A percentile compares a stretch with the other conserved stretches of the same genome.
phyloP scores from a whole-genome alignment of 805 yeast genomes.

The Kurtzmaniella cleridarum region DNA sequence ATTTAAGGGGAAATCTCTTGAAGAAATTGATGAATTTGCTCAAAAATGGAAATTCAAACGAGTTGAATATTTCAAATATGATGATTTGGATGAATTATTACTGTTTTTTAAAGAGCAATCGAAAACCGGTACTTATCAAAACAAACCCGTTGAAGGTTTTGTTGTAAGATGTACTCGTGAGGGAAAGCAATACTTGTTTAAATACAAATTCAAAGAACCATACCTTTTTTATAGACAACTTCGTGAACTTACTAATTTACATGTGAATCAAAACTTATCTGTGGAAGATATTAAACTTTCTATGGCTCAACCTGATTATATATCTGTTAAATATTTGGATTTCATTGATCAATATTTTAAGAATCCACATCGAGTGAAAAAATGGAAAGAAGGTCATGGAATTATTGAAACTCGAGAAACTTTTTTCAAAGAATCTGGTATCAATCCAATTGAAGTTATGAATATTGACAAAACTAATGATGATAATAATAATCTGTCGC shows the following conservation, averaged over 20 bases:
- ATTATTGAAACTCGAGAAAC: conserved; percentile 65
- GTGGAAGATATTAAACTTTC: too few species aligned
- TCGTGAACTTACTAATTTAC: conserved; percentile 71
- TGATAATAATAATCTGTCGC: conserved; percentile 8
- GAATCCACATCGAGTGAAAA: conserved; percentile 35
- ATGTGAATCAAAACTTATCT: too few species aligned
- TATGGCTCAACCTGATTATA: too few species aligned
- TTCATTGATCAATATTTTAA: conserved; percentile 58
- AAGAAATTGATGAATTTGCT: conserved; percentile 57
- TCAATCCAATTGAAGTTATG: conserved; percentile 54
- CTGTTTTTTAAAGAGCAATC: conserved; percentile 52
- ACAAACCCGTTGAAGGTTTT: conserved; percentile 84
- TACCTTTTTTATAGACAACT: conserved; percentile 85
- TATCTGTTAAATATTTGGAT: conserved; percentile 43
- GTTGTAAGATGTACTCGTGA: conserved; percentile 62
- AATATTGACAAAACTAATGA: conserved; percentile 38
- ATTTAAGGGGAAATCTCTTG: conserved; percentile 64
- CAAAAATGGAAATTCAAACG: conserved; percentile 60
- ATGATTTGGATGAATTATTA: conserved; percentile 37
- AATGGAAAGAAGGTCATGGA: conserved; percentile 57
- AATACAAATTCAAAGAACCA: conserved; percentile 93
- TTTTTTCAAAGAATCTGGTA: conserved; percentile 50
- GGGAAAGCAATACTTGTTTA: conserved; percentile 50
- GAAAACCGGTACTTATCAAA: conserved; percentile 64
- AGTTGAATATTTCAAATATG: conserved; percentile 43